A percentile compares a stretch with the other conserved stretches of the same genome.
Evolutionary conservation across 495 filamentous ascomycete genomes (phyloP).

Genomic region (Rostrohypoxylon terebratum): DNA sequence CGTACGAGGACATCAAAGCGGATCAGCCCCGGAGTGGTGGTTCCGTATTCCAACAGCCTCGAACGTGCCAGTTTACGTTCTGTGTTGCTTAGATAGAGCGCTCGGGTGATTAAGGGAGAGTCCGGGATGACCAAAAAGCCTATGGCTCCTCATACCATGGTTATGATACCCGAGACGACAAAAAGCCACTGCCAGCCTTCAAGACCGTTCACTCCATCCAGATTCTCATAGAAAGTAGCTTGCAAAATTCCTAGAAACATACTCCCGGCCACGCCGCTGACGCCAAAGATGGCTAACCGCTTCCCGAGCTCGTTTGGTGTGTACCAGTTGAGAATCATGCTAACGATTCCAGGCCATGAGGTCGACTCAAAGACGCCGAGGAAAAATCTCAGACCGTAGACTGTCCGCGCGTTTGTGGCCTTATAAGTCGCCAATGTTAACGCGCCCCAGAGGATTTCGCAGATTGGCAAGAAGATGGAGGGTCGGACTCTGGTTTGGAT

Average conservation of each 20-base stretch:
- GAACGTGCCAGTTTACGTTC: slow-evolving; percentile 12
- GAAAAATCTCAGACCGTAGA: slow-evolving; percentile 51
- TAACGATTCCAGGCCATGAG: slow-evolving; percentile 45
- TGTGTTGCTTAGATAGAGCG: slow-evolving; percentile 20
- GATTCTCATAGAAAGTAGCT: slow-evolving; percentile 54
- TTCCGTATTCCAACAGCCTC: neutral
- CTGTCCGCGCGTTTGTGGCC: slow-evolving; percentile 15
- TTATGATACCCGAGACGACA: slow-evolving; percentile 57
- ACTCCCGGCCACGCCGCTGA: slow-evolving; percentile 32
- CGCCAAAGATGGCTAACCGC: slow-evolving; percentile 48
- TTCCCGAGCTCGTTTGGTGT: slow-evolving; percentile 37
- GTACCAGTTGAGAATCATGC: slow-evolving; percentile 34
- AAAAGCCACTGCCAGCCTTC: slow-evolving; percentile 66
- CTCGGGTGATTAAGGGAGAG: slow-evolving; percentile 44
- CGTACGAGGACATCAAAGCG: neutral
- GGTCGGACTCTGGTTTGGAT: slow-evolving; percentile 59
- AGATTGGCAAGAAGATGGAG: slow-evolving; percentile 43
- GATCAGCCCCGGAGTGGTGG: slow-evolving; percentile 9
- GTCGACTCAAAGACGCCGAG: slow-evolving; percentile 61
- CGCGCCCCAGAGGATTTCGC: slow-evolving; percentile 48
- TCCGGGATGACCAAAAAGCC: slow-evolving; percentile 43
- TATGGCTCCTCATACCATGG: slow-evolving; percentile 48
- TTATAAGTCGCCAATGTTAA: slow-evolving; percentile 45
- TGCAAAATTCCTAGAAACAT: slow-evolving; percentile 53
- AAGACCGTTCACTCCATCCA: slow-evolving; percentile 56